These are phyloP conservation scores for Lithospermum erythrorhizon DNA, from an alignment of 257 asterid species.

Conservation along the genomic window DNA sequence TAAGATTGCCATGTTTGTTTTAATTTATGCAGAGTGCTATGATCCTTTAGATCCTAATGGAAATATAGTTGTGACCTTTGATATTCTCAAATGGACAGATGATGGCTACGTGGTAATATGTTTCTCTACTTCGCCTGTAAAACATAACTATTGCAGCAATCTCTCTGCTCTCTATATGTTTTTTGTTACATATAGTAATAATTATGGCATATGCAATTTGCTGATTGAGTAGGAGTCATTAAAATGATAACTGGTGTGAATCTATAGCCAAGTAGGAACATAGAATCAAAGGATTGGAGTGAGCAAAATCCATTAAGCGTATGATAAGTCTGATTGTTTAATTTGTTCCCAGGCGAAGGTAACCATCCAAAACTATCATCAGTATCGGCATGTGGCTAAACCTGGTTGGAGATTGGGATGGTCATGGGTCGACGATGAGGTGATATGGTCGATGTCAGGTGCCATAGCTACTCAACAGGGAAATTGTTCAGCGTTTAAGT, in stretches of 20 bases:
- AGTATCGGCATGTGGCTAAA: conserved; percentile 47
- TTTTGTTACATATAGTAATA: no score
- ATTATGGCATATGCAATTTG: no score
- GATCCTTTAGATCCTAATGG: conserved; percentile 71
- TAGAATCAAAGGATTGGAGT: not conserved
- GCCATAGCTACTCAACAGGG: conserved; percentile 51
- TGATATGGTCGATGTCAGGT: conserved; percentile 53
- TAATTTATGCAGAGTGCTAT: conserved; percentile 41
- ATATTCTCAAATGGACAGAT: conserved; percentile 29
- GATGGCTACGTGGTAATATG: conserved; percentile 56
- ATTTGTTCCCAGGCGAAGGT: conserved; percentile 40
- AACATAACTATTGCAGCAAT: not conserved
- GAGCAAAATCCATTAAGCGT: not conserved
- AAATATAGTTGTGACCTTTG: conserved; percentile 42
- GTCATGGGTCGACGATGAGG: conserved; percentile 43
- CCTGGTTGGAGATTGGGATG: conserved; percentile 76
- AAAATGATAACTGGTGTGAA: not conserved
- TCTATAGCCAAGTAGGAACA: not conserved
- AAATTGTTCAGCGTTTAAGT: conserved; percentile 42
- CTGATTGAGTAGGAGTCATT: no score
- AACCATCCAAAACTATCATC: conserved; percentile 53
- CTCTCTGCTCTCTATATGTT: no score
- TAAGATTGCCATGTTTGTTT: conserved; percentile 6
- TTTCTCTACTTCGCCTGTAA: not conserved
- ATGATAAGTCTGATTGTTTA: not conserved